phyloP scores from a whole-genome alignment of 192 early-diverging fungal species.

The Coemansia sp. region DNA sequence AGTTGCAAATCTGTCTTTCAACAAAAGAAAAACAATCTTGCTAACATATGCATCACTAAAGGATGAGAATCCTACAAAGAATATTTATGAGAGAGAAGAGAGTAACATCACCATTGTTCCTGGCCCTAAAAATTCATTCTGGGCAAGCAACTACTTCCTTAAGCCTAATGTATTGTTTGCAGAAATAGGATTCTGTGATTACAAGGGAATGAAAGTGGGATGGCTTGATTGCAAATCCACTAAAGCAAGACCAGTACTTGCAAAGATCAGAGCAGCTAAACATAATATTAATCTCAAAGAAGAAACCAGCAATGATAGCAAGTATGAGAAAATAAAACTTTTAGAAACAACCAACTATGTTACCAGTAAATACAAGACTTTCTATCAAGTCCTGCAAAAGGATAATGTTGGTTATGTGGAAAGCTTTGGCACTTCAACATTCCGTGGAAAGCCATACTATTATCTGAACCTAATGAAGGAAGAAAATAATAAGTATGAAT shows the following conservation, averaged over 20 bases:
- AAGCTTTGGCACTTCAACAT: neutral
- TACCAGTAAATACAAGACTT: too few relatives aligned
- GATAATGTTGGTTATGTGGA: slow-evolving; percentile 6
- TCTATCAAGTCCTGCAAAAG: neutral
- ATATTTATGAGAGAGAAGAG: neutral
- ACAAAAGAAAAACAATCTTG: neutral
- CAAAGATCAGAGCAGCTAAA: slow-evolving; percentile 4
- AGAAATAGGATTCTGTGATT: slow-evolving; percentile 14
- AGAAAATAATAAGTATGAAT: neutral
- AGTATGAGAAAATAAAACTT: too few relatives aligned
- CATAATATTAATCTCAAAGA: slow-evolving; percentile 1
- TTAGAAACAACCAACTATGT: too few relatives aligned
- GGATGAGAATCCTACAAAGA: neutral
- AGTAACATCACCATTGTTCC: neutral
- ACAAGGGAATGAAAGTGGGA: slow-evolving; percentile 12
- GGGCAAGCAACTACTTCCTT: neutral
- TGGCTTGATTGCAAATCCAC: neutral
- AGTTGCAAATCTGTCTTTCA: neutral
- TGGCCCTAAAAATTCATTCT: slow-evolving; percentile 1
- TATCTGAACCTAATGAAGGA: neutral
- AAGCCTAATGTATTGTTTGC: neutral
- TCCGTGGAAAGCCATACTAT: slow-evolving; percentile 1
- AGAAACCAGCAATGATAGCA: too few relatives aligned
- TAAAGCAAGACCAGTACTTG: slow-evolving; percentile 4
- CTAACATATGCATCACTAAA: neutral